phyloP scores from a whole-genome alignment of 75 land plant species.

The Adiantum capillusveneris region DNA sequence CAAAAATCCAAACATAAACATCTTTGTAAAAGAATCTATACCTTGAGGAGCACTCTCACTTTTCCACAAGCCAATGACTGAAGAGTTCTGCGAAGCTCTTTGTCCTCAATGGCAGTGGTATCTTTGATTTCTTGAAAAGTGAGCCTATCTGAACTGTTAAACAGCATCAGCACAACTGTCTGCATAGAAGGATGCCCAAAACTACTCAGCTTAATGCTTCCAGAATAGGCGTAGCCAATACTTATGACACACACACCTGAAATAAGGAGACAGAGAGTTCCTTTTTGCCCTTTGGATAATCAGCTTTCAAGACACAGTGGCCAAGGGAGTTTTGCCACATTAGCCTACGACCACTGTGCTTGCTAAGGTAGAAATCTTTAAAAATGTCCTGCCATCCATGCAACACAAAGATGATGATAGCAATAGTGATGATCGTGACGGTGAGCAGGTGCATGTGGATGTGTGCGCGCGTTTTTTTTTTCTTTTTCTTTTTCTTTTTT shows the following conservation, averaged over 20 bases:
- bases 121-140: conserved; percentile 96
- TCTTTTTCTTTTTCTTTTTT: too few relatives aligned
- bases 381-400: conserved; percentile 76
- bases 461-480: too few relatives aligned
- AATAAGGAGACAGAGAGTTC: conserved; percentile 97
- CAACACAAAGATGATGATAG: too few relatives aligned
- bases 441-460: background rate
- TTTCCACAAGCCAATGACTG: conserved; percentile 99
- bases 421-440: too few relatives aligned
- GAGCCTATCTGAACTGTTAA: conserved; percentile 77
- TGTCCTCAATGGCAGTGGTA: conserved; percentile 93
- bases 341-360: conserved; percentile 93
- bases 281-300: conserved; percentile 93
- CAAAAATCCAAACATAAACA: too few relatives aligned
- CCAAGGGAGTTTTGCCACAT: conserved; percentile 99
- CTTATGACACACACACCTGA: conserved; percentile 49
- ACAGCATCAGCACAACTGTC: conserved; percentile 97
- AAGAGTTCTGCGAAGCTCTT: conserved; percentile 92
- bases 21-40: too few relatives aligned
- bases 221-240: background rate
- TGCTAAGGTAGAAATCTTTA: conserved; percentile 96
- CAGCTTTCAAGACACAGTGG: conserved; percentile 95
- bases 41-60: conserved; percentile 93
- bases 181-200: conserved; percentile 16
- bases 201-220: background rate